Evolutionary conservation across 2,329 filamentous ascomycete genomes (phyloP).

Genomic region (Cercospora sesami): DNA sequence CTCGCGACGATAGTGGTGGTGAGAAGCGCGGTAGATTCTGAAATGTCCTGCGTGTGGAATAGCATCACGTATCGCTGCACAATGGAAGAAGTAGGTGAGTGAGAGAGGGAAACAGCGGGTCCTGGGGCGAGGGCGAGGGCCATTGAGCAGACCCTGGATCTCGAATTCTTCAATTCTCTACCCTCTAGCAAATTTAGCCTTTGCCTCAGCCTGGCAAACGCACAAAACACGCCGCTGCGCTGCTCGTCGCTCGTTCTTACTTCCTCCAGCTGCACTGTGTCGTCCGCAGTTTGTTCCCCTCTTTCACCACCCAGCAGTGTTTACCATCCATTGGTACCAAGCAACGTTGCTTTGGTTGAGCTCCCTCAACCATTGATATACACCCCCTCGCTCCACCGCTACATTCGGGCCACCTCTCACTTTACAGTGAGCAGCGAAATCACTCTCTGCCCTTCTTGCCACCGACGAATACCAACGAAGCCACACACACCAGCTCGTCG

Average conservation of each 20-base stretch:
- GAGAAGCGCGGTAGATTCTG: neutral
- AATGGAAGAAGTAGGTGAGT: neutral
- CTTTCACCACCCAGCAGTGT: neutral
- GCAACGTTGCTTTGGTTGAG: neutral
- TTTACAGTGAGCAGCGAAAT: neutral
- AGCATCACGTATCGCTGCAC: neutral
- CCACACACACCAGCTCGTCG: neutral
- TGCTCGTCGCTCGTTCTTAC: neutral
- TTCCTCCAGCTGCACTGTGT: neutral
- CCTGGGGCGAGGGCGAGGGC: neutral
- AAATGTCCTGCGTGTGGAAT: neutral
- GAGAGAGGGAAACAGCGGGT: neutral
- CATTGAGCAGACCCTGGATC: neutral
- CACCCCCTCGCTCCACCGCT: conserved; percentile 4
- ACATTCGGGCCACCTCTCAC: neutral
- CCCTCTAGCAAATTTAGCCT: neutral
- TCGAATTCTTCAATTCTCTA: neutral
- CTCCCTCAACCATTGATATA: neutral
- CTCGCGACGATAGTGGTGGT: neutral
- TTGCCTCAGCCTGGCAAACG: neutral
- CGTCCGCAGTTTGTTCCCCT: neutral
- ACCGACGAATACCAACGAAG: neutral
- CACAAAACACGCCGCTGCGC: conserved; percentile 2
- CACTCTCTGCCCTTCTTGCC: neutral
- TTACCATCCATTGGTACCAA: neutral